These are phyloP conservation scores for Terfezia boudieri DNA, from an alignment of 495 filamentous ascomycete genomes.

Conservation along the genomic window DNA sequence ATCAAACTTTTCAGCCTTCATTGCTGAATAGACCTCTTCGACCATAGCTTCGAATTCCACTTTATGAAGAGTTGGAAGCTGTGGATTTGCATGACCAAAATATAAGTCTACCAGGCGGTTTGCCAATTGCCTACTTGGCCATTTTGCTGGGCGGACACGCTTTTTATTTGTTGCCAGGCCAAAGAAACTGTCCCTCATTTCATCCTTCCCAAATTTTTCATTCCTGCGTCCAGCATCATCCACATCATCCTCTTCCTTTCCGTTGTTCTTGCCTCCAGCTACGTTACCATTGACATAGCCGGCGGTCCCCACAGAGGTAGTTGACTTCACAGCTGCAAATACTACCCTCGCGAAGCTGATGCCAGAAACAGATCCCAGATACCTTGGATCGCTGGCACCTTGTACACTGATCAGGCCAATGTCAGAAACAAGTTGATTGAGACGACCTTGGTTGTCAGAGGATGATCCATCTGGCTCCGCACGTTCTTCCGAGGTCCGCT, in stretches of 20 bases:
- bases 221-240: background rate
- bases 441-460: constrained; percentile 17
- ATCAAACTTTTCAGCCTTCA: constrained; percentile 17
- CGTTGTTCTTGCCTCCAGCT: background rate
- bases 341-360: constrained; percentile 90
- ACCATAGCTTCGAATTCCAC: constrained; percentile 71
- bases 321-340: constrained; percentile 63
- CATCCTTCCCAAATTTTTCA: constrained; percentile 15
- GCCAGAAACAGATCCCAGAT: constrained; percentile 67
- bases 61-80: constrained; percentile 77
- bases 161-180: constrained; percentile 65
- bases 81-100: constrained; percentile 88
- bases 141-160: constrained; percentile 62
- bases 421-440: constrained; percentile 54
- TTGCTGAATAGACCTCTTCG: constrained; percentile 43
- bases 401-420: constrained; percentile 56
- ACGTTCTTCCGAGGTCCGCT: constrained; percentile 11
- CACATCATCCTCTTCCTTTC: constrained; percentile 3
- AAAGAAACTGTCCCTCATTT: constrained; percentile 88
- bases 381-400: constrained; percentile 53
- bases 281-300: background rate
- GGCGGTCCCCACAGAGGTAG: background rate
- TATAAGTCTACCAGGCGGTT: constrained; percentile 56
- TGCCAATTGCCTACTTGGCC: constrained; percentile 54
- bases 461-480: constrained; percentile 35